Evolutionary conservation across 129 eudicot species (phyloP), one percentile per base, ranked within the genome.

Genomic region (Solidago caesia): DNA sequence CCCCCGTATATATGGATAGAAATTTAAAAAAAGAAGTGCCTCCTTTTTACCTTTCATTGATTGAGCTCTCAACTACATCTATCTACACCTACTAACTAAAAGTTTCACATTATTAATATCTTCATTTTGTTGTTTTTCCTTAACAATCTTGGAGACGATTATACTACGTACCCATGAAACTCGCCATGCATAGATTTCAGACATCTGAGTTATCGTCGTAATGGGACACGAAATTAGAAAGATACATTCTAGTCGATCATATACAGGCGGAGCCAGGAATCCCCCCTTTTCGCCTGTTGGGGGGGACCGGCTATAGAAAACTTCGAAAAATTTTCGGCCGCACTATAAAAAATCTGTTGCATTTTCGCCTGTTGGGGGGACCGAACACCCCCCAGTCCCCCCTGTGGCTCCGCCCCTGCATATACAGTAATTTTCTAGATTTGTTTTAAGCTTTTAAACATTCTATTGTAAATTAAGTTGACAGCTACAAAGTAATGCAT

Each of bases 1-100:
- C 71, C 78, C 90, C 85, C 71, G 39, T 33, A 69, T 68, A 65
- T 45, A 58, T 73, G 81, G 71, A 79, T 53, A 68, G 55, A n/a
- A 57, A 56, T 72, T 49, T 39, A 11, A 42, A 58, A 59, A 42
- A 65, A 49, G 5, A 29, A 69, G 26, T 44, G 52, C 53, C 5
- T 78, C 75, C 73, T 80, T 85, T 79, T 76, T 78, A 25, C 79
- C 56, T 42, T 39, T 76, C 88, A 89, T 87, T 89, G 21, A 89
- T 83, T 90, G 87, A 74, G 78, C 29, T 75, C 70, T 85, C 85
- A 83, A 87, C 92, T 87, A 49, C 66, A 62, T 74, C 27, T 81
- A 51, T 46, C 51, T 46, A 5, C 66, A 82, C 79, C 85, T 82
- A 85, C 88, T 76, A 39, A 79, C 85, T 75, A 75, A 68, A 41